phyloP scores from a whole-genome alignment of 1,284 basidiomycete genomes.

The Cutaneotrichosporon sp. region DNA sequence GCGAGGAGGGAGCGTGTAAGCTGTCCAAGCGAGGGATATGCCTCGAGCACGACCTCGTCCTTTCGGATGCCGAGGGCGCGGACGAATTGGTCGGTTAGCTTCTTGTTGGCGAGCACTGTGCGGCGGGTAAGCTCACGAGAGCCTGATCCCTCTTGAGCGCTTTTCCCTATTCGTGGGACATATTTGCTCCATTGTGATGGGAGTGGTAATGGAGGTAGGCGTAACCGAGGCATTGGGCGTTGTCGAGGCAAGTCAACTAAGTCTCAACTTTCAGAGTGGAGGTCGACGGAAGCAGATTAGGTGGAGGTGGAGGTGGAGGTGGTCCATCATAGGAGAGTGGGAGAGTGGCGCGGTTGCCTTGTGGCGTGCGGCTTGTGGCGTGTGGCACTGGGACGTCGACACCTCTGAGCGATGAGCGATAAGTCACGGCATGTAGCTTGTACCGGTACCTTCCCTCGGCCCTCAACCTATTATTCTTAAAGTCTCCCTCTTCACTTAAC shows the following conservation, averaged over 20 bases:
- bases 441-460: background rate
- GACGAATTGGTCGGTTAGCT: constrained; percentile 38
- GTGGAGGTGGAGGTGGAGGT: constrained; percentile 2
- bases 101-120: constrained; percentile 30
- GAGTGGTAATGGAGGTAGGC: constrained; percentile 41
- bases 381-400: background rate
- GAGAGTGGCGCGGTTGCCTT: background rate
- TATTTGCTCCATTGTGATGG: constrained; percentile 22
- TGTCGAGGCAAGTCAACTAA: background rate
- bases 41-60: constrained; percentile 44
- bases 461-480: too few species aligned
- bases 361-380: background rate
- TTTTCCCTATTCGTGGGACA: constrained; percentile 3
- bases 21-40: constrained; percentile 33
- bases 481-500: too few species aligned
- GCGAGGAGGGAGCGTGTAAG: constrained; percentile 40
- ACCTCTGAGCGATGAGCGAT: background rate
- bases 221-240: constrained; percentile 27
- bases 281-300: constrained; percentile 1
- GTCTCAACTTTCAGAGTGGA: background rate
- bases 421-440: background rate
- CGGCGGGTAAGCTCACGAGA: constrained; percentile 18
- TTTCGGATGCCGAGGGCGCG: constrained; percentile 33
- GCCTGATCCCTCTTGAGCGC: background rate
- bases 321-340: background rate